Evolutionary conservation across 208 protist species (phyloP), one percentile per base, ranked within the genome.

Genomic region (Leishmania aethiopica): DNA sequence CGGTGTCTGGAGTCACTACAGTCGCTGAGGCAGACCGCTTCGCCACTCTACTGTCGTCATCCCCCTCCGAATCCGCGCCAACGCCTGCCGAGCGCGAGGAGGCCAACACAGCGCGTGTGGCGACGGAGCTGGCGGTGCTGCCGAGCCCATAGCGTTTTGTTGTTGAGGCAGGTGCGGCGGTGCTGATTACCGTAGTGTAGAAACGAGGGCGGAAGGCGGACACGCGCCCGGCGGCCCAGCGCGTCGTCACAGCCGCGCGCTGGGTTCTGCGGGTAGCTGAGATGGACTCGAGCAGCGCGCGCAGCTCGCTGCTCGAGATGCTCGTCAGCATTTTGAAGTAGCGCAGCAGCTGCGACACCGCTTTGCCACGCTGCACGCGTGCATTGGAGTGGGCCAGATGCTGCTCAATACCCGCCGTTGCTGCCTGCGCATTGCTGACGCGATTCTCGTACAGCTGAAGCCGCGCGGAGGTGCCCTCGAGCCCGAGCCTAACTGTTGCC

Each of bases 351-450:
- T 95, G 88, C 40, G 87, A 91, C 35, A 97, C 92, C 25, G 89
- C 78, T 70, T 91, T 89, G 42, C 92, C 92, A 7, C 94, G 92
- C 81, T 93, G 86, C 81, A 96, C 91, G 2, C 94, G 91, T 51
- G 94, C 89, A 75, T 96, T 97, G 19, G 92, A 95, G 78, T 96
- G 92, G 40, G 90, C 76, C 3, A 97, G 79, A 78, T 97, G 94
- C 84, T 96, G 91, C 88, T 97, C 94, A 78, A 97, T 96, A 67
- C 94, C 94, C 1, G 91, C 93, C n/a, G 91, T 96, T 11, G 94
- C 90, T 15, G 92, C 89, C 78, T 94, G 86, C 42, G 94, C 94
- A 83, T 97, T 97, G 77, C 86, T 90, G 73, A 97, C 90, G 60
- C 90, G 89, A 79, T 95, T 92, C 82, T 96, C 94, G 80, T 95